Evolutionary conservation across 495 filamentous ascomycete species (phyloP), one percentile per base, ranked within the genome.

Genomic region (Jackrogersella minutella): DNA sequence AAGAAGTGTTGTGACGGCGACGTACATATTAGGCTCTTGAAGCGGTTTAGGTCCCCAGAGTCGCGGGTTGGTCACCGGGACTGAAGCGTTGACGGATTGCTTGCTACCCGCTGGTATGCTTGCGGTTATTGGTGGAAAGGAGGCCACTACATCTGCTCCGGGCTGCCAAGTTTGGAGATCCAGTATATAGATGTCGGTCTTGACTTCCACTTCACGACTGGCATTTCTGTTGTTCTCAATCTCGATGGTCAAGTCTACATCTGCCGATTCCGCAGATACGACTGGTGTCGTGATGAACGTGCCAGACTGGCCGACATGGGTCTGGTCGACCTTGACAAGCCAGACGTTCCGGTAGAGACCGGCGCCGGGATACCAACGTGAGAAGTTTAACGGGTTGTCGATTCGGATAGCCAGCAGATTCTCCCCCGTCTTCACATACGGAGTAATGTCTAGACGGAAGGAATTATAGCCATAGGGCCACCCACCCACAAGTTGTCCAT

Each of bases 291-390:
- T 80, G 50, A 83, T 76, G 54, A 76, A 78, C 0, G 82, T 82
- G 5, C 80, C 81, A 28, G 70, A 79, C 34, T 82, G 76, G 3
- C 55, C 72, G 2, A 84, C 77, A 64, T 84, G 81, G 1, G 70
- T 60, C 26, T 75, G 69, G 54, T 76, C 66, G 10, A 77, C 71
- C 52, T 78, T 82, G 40, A 75, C 69, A 8, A 84, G 75, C 82
- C 82, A 84, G 4, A 84, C 69, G 44, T 83, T 81, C 5, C 82
- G 76, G 62, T 84, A 84, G 11, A 84, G 73, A 14, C 81, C 82
- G 6, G 74, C 82, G 7, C 80, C 81, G 4, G 82, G 82, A 49
- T 84, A 83, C 78, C 77, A 84, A 0, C 82, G 78, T 9, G 80
- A 82, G 14, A 73, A 76, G 13, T 78, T 74, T 1, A 76, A 6